Evolutionary conservation across 1,284 basidiomycete genomes (phyloP), one percentile per base, ranked within the genome.

Genomic region (Thelephora terrestris): DNA sequence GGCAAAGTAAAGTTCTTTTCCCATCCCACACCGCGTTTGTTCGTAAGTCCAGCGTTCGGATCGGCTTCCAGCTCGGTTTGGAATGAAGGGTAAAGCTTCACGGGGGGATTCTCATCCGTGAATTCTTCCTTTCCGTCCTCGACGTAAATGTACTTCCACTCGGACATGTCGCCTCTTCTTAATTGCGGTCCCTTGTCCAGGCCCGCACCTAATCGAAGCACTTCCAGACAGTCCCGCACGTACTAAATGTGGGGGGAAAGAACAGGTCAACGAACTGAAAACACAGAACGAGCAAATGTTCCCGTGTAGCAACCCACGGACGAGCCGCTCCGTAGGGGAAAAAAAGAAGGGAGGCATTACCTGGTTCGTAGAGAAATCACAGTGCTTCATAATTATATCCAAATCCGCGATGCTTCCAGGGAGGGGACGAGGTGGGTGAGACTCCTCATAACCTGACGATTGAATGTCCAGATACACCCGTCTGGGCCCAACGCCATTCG

Each of bases 371-470:
- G 78, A 78, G 60, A 91, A 93, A 66, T 94, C 89, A 62, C 93
- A 97, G 55, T 91, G 77, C 35, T 91, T 82, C 79, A 92, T 82
- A 1, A 95, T 71, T 21, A 85, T 68, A 64, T 97, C 93, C 55
- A 97, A 65, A 64, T 97, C 93, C 10, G 89, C 75, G 16, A 91
- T 74, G 49, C 85, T 84, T 16, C 90, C 89, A 0, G 85, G 78
- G 10, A 81, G 69, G 18, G 93, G 93, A 49, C 93, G 74, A 5
- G 87, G 86, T 17, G 92, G 89, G 61, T 85, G 90, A n/a, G 78
- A 78, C 43, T 76, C 70, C 54, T 79, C 68, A 37, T 72, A 77
- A 6, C 74, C 71, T 43, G 70, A 64, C 50, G 71, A 71, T 50
- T 80, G 74, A 37, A 88, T 67, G 49, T 90, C 80, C 34, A 88